Evolutionary conservation across 768 basidiomycete species (phyloP).

Genomic region (Pleurotus salmoneostramineus): DNA sequence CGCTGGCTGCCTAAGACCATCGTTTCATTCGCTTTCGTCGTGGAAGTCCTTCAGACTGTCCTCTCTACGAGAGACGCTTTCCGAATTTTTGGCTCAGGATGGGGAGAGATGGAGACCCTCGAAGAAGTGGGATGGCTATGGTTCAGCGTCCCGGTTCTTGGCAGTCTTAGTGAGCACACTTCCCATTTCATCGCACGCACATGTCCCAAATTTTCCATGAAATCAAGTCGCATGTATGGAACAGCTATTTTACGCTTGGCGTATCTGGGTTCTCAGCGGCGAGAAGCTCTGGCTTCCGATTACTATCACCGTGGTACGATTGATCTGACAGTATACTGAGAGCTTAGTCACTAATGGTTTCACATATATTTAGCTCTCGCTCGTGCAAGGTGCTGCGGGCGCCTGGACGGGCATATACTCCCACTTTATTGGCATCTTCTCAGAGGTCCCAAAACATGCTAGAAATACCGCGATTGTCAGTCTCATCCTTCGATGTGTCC

Average conservation of each 20-base stretch:
- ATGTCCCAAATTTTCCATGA: background rate
- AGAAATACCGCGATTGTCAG: background rate
- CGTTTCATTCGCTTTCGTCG: conserved; percentile 13
- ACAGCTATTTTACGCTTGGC: conserved; percentile 16
- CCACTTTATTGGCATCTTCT: conserved; percentile 9
- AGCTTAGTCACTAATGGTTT: background rate
- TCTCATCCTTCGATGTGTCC: background rate
- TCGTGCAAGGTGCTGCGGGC: conserved; percentile 10
- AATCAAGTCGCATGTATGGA: conserved; percentile 15
- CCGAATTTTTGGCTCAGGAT: conserved; percentile 19
- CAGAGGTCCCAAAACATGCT: conserved; percentile 4
- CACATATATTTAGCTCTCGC: conserved; percentile 5
- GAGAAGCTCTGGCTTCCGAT: conserved; percentile 5
- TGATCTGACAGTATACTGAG: background rate
- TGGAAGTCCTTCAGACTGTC: conserved; percentile 18
- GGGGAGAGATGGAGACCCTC: conserved; percentile 18
- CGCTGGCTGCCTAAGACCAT: conserved; percentile 15
- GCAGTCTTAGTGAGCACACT: conserved; percentile 16
- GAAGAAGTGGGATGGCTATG: conserved; percentile 17
- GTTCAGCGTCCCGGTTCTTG: conserved; percentile 21
- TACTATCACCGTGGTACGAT: conserved; percentile 3
- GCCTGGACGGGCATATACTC: conserved; percentile 10
- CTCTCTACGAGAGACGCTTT: conserved; percentile 19
- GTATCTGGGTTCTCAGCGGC: conserved; percentile 12
- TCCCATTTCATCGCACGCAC: background rate